A percentile compares a stretch with the other conserved stretches of the same genome.
Evolutionary conservation across 129 eudicot species (phyloP).

Genomic region (Chrysanthemum lavandulifolium): DNA sequence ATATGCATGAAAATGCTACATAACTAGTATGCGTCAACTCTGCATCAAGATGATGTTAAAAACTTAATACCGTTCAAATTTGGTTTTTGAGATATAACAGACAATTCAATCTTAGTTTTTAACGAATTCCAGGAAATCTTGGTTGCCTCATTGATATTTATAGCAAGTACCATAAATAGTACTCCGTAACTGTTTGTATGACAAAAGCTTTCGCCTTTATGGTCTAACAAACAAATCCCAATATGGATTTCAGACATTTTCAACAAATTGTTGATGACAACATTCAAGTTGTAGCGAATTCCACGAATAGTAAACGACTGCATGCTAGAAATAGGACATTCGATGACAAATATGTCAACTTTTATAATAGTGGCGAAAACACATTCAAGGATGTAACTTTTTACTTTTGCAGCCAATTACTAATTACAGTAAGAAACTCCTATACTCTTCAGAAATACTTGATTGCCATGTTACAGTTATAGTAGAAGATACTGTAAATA

Average conservation of each 20-base stretch:
- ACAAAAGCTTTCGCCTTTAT: neutral
- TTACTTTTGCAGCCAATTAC: neutral
- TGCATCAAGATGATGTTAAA: neutral
- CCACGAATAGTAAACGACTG: neutral
- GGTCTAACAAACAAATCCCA: neutral
- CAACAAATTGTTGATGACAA: constrained; percentile 16
- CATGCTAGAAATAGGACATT: neutral
- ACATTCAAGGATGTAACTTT: neutral
- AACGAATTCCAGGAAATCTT: neutral
- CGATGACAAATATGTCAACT: neutral
- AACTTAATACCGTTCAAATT: neutral
- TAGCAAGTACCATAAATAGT: neutral
- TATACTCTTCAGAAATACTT: neutral
- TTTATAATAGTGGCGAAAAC: neutral
- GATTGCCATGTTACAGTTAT: neutral
- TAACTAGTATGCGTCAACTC: neutral
- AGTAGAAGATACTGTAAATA: neutral
- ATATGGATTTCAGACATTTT: neutral
- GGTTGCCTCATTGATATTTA: neutral
- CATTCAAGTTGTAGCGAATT: constrained; percentile 3
- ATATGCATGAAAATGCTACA: neutral
- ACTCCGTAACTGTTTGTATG: neutral
- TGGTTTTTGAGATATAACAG: neutral
- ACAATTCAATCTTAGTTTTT: neutral
- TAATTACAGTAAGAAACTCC: neutral